Conservation (phyloP, 176 grass and related monocot species). For the Echinochloa phyllopogon region DNA sequence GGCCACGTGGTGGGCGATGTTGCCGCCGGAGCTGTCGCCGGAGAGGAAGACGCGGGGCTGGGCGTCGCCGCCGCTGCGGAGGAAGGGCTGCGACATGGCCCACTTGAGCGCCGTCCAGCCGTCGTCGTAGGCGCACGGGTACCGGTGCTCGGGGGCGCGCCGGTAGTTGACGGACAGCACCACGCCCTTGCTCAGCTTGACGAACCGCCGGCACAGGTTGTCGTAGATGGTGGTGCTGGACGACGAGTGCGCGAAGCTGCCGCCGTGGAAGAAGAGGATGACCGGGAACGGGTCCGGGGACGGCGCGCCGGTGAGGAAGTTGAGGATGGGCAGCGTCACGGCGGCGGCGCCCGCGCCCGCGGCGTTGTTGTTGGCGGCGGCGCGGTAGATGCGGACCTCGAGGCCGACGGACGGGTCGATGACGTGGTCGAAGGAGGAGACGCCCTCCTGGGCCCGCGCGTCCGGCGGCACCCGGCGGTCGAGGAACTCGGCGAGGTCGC, state of each 20-base stretch:
- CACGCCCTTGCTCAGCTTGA: constrained; percentile 70
- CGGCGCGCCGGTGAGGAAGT: constrained; percentile 57
- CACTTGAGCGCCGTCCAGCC: constrained; percentile 89
- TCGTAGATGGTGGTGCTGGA: constrained; percentile 88
- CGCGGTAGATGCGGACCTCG: constrained; percentile 87
- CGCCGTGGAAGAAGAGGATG: constrained; percentile 98
- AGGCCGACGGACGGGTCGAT: constrained; percentile 70
- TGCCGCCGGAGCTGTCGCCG: constrained; percentile 93
- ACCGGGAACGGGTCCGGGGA: constrained; percentile 81
- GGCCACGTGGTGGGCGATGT: constrained; percentile 98
- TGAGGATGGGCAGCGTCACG: constrained; percentile 52
- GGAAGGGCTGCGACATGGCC: constrained; percentile 68
- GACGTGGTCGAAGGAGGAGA: constrained; percentile 80
- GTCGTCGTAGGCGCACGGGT: constrained; percentile 94
- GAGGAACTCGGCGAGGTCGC: constrained; percentile 78
- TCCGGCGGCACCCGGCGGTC: constrained; percentile 73
- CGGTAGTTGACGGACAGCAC: constrained; percentile 96
- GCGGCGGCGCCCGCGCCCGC: constrained; percentile 25
- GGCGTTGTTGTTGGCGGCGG: not conserved
- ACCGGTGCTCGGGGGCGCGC: constrained; percentile 79
- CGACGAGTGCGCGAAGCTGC: constrained; percentile 91
- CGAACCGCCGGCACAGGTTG: constrained; percentile 76
- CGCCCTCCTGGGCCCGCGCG: constrained; percentile 65
- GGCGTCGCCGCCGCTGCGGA: constrained; percentile 62
- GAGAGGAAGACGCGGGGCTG: constrained; percentile 78